Evolutionary conservation across 2,329 filamentous ascomycete species (phyloP).

Genomic region (Ophiostoma ips): DNA sequence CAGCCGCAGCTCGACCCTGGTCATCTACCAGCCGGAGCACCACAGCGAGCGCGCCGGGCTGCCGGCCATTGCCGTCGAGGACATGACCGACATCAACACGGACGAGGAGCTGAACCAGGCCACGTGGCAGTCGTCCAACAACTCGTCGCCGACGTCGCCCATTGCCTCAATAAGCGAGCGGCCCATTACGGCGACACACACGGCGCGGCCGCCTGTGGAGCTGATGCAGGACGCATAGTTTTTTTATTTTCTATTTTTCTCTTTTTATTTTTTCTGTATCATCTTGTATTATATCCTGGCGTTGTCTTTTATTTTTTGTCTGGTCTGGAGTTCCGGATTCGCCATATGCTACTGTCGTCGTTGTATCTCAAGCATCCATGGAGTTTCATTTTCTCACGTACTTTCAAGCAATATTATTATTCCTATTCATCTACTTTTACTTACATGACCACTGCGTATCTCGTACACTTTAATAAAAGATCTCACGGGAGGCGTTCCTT

Average conservation of each 20-base stretch:
- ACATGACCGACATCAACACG: conserved; percentile 45
- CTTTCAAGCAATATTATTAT: neutral
- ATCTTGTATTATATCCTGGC: conserved; percentile 1
- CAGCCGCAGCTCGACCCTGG: conserved; percentile 48
- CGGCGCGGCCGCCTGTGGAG: conserved; percentile 49
- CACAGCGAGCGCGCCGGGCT: conserved; percentile 40
- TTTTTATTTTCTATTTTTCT: neutral
- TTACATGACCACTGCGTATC: no score
- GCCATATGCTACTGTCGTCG: neutral
- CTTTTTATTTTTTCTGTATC: neutral
- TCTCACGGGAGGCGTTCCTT: no score
- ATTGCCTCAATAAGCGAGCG: conserved; percentile 15
- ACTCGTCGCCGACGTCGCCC: neutral
- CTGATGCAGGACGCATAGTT: conserved; percentile 36
- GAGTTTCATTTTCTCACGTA: neutral
- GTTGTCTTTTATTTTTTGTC: neutral
- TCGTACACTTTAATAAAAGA: no score
- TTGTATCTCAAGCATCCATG: neutral
- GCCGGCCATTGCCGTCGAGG: conserved; percentile 53
- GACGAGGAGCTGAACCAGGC: conserved; percentile 28
- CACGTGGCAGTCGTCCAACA: conserved; percentile 1
- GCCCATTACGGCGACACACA: conserved; percentile 40
- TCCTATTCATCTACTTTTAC: no score
- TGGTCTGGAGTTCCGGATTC: neutral
- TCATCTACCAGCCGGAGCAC: conserved; percentile 47